Percentiles rank a stretch among this genome's conserved stretches.
phyloP scores from a whole-genome alignment of 345 rosid species.

The Erucastrum elatum region DNA sequence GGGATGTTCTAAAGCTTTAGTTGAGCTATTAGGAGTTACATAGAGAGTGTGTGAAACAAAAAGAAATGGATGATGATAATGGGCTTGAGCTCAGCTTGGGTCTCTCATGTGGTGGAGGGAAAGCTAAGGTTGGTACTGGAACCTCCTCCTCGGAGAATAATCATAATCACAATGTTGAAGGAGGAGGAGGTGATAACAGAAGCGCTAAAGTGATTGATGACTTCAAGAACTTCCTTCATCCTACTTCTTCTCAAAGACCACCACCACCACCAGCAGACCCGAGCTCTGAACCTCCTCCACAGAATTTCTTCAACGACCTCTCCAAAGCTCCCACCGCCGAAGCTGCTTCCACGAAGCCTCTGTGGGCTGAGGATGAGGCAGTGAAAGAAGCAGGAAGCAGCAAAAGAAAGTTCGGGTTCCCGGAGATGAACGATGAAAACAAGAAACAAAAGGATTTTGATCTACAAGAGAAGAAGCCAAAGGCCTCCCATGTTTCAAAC shows the following conservation, averaged over 20 bases:
- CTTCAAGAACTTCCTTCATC: background rate
- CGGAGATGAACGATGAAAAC: background rate
- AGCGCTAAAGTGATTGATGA: background rate
- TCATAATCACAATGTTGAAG: background rate
- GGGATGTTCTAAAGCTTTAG: background rate
- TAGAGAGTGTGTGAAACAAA: background rate
- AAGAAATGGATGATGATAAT: background rate
- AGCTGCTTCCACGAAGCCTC: background rate
- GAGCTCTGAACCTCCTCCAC: background rate
- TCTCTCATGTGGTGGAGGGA: background rate
- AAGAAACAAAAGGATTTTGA: too few species aligned
- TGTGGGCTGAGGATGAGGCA: background rate
- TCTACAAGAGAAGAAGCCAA: background rate
- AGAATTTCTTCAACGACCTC: background rate
- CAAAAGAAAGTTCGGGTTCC: background rate
- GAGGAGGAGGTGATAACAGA: background rate
- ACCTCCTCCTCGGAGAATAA: background rate
- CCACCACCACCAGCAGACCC: background rate
- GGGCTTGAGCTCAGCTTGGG: background rate
- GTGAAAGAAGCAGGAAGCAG: background rate
- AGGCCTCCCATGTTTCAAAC: background rate
- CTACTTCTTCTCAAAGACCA: background rate
- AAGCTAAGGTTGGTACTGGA: background rate
- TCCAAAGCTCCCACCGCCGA: background rate
- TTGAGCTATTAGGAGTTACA: background rate